Evolutionary conservation across 345 rosid species (phyloP).

Genomic region (Lagerstroemia speciosa): DNA sequence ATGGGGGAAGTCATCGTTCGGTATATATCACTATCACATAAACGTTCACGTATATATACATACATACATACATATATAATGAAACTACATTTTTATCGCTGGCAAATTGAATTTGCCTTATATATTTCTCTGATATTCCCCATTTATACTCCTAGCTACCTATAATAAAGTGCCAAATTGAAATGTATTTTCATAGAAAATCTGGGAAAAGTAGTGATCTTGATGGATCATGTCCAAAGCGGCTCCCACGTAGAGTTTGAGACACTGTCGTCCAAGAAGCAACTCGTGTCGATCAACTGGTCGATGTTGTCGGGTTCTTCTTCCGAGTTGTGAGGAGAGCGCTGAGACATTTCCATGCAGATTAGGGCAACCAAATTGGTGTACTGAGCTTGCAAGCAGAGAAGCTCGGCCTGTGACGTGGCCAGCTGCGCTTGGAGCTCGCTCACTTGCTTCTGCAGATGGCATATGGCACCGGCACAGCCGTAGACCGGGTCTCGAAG

Average conservation of each 20-base stretch:
- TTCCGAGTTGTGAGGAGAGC: no score
- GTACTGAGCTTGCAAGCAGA: constrained; percentile 26
- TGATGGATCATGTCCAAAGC: constrained; percentile 13
- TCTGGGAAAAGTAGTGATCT: no score
- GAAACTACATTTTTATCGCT: no score
- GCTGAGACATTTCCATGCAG: constrained; percentile 30
- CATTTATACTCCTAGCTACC: no score
- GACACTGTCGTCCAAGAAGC: constrained; percentile 8
- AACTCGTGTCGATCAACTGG: not conserved
- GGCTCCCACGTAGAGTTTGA: constrained; percentile 9
- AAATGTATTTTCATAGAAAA: no score
- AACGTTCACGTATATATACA: no score
- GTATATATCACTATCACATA: no score
- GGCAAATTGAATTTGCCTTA: no score
- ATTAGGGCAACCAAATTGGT: constrained; percentile 24
- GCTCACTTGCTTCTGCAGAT: constrained; percentile 33
- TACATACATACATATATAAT: no score
- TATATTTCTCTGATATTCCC: no score
- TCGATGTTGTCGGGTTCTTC: not conserved
- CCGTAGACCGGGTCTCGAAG: constrained; percentile 37
- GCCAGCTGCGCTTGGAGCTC: constrained; percentile 37
- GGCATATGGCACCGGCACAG: constrained; percentile 36
- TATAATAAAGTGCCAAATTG: no score
- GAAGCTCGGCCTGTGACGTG: constrained; percentile 30
- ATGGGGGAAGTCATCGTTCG: no score